Evolutionary conservation across 2,329 filamentous ascomycete species (phyloP).

Genomic region (Aureobasidium sp.): DNA sequence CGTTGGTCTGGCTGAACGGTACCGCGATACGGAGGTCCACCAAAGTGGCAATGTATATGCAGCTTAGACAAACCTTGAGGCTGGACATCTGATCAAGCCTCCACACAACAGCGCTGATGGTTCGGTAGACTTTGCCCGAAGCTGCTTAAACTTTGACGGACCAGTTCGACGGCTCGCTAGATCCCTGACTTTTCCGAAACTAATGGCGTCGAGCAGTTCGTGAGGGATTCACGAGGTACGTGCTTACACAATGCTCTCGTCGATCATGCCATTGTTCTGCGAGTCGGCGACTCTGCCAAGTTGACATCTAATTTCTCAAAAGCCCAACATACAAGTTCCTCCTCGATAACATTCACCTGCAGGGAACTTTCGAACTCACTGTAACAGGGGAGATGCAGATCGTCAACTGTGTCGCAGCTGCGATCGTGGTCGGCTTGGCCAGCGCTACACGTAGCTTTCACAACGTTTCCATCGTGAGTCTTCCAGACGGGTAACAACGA

Average conservation of each 20-base stretch:
- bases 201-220: neutral
- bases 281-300: neutral
- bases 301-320: neutral
- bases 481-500: neutral
- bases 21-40: neutral
- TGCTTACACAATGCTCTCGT: neutral
- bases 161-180: neutral
- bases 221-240: neutral
- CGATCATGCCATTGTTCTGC: neutral
- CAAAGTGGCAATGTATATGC: neutral
- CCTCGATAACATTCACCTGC: neutral
- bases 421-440: neutral
- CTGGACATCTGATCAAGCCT: neutral
- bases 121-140: neutral
- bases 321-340: neutral
- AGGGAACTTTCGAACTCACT: neutral
- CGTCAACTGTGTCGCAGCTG: slow-evolving; percentile 7
- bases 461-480: slow-evolving; percentile 3
- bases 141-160: neutral
- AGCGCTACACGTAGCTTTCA: neutral
- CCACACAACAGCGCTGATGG: neutral
- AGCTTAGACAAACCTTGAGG: neutral
- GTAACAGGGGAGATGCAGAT: slow-evolving; percentile 3
- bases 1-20: neutral
- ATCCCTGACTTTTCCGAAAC: neutral